A percentile compares a stretch with the other conserved stretches of the same genome.
phyloP scores from a whole-genome alignment of 805 yeast species.

The Nakazawaea anatomiae region DNA sequence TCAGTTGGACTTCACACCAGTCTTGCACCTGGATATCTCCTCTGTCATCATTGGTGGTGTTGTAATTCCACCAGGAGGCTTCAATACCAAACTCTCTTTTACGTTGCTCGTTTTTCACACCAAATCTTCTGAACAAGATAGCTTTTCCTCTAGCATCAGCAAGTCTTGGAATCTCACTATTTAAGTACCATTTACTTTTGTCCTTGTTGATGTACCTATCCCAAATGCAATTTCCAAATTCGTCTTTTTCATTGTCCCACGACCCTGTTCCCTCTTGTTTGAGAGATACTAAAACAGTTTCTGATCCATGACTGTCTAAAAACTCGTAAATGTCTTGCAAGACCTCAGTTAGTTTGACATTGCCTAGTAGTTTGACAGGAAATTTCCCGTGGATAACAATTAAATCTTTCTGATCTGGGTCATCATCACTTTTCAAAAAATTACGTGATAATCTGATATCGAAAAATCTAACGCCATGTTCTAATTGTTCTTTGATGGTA shows the following conservation, averaged over 20 bases:
- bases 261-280: constrained; percentile 69
- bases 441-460: constrained; percentile 62
- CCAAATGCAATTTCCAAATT: constrained; percentile 59
- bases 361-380: constrained; percentile 59
- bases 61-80: constrained; percentile 62
- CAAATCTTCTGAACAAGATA: constrained; percentile 64
- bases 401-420: constrained; percentile 39
- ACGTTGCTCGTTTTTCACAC: constrained; percentile 41
- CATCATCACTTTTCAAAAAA: constrained; percentile 43
- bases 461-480: constrained; percentile 69
- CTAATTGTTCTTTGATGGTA: constrained; percentile 53
- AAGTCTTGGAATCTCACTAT: constrained; percentile 48
- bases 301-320: constrained; percentile 45
- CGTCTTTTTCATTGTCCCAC: constrained; percentile 60
- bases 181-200: constrained; percentile 56
- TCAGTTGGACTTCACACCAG: constrained; percentile 55
- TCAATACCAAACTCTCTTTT: constrained; percentile 51
- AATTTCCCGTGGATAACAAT: constrained; percentile 72
- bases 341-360: constrained; percentile 44
- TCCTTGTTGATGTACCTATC: constrained; percentile 44
- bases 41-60: constrained; percentile 60
- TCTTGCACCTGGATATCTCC: constrained; percentile 65
- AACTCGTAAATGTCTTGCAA: constrained; percentile 57
- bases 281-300: constrained; percentile 59
- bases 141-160: constrained; percentile 64